Evolutionary conservation across 768 basidiomycete species (phyloP).

Genomic region (Tylopilus vinaceipallidus): DNA sequence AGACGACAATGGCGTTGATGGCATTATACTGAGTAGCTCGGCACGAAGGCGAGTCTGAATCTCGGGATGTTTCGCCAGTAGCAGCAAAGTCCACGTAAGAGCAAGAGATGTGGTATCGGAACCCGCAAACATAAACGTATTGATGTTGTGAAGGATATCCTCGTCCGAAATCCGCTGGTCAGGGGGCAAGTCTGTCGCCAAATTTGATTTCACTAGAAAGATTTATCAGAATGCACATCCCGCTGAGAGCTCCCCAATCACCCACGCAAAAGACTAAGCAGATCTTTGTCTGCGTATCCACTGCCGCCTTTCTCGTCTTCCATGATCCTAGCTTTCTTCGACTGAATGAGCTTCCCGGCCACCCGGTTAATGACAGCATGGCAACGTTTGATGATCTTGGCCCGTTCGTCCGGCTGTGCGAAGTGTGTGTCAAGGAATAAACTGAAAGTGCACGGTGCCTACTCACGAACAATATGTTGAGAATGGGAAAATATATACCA

Average conservation of each 20-base stretch:
- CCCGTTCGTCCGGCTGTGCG: slow-evolving; percentile 51
- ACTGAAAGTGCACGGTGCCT: background rate
- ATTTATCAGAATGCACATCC: slow-evolving; percentile 6
- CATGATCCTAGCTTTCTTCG: slow-evolving; percentile 73
- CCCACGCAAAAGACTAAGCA: slow-evolving; percentile 76
- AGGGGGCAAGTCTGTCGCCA: slow-evolving; percentile 62
- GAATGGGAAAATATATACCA: slow-evolving; percentile 56
- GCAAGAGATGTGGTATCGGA: slow-evolving; percentile 84
- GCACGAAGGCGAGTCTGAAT: slow-evolving; percentile 69
- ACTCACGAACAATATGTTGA: slow-evolving; percentile 57
- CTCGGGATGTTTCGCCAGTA: slow-evolving; percentile 65
- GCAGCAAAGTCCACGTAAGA: slow-evolving; percentile 80
- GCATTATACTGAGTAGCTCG: slow-evolving; percentile 56
- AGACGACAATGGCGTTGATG: slow-evolving; percentile 39
- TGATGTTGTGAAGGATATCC: slow-evolving; percentile 83
- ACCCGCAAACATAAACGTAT: slow-evolving; percentile 89
- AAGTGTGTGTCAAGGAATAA: slow-evolving; percentile 1
- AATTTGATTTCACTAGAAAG: slow-evolving; percentile 75
- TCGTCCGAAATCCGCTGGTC: slow-evolving; percentile 82
- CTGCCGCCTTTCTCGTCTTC: slow-evolving; percentile 54
- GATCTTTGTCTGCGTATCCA: slow-evolving; percentile 62
- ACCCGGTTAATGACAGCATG: slow-evolving; percentile 63
- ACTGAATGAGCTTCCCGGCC: slow-evolving; percentile 72
- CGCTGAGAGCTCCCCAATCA: slow-evolving; percentile 6
- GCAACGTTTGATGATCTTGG: slow-evolving; percentile 51